Evolutionary conservation across 2,329 filamentous ascomycete genomes (phyloP), one percentile per base, ranked within the genome.

Genomic region (Colletotrichum sp.): DNA sequence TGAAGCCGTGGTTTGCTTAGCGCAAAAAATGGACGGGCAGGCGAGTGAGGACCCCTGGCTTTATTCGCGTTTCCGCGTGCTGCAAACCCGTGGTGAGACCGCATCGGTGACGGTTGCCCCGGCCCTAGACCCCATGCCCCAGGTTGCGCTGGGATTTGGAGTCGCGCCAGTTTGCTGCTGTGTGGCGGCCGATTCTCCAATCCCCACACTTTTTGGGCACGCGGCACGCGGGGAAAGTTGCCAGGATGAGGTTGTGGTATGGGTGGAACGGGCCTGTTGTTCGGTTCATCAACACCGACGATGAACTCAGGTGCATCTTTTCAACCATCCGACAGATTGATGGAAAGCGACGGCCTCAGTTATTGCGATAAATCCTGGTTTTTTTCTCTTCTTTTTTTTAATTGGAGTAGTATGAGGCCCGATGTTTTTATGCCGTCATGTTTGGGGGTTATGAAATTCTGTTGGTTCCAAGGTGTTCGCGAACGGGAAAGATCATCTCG

Each of bases 101-200:
- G 52, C 55, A 69, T 76, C 74, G 74, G 74, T 69, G 57, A 74
- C n/a, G 74, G 70, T 69, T 74, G 59, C 65, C 74, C 74, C 74
- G 64, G 70, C 43, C 59, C 39, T 67, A 18, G n/a, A 67, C 72
- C 28, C 72, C 68, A 74, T 66, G 68, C 68, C 70, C 71, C 70
- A 74, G 74, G 28, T 65, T 65, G 16, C 26, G 48, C 70, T 43
- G 36, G 74, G 74, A 60, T 74, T 39, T 59, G 55, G n/a, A 68
- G 34, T 61, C 68, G 34, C 34, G 55, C 61, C 63, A 61, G 65
- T 59, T 32, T 36, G 68, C n/a, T 36, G 68, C n/a, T 39, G 61
- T 63, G 34, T 74, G 28, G 61, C 21, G 48, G 16, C n/a, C 10
- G 34, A 13, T 76, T 73, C 74, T 73, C 59, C 74, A 74, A 74